A percentile compares a stretch with the other conserved stretches of the same genome.
Conservation (phyloP, 2,329 filamentous ascomycete species). For the Onygenales sp. region DNA sequence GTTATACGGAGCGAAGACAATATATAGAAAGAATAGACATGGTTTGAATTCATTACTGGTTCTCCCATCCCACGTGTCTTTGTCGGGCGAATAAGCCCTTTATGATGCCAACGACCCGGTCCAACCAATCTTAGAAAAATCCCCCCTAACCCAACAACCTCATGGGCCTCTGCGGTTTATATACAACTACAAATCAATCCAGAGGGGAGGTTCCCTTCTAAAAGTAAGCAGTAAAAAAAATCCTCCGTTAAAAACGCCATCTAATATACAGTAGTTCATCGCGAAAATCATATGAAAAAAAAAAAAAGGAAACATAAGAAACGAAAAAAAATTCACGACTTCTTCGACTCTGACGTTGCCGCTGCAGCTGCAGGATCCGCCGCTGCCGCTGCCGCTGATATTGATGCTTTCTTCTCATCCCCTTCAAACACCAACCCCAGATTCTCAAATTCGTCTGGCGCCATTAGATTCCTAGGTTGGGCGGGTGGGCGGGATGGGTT, state of each 20-base stretch:
- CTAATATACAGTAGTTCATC: neutral
- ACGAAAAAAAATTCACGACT: neutral
- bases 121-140: no score
- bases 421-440: conserved; percentile 62
- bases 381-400: conserved; percentile 1
- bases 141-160: no score
- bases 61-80: no score
- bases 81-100: no score
- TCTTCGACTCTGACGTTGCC: neutral
- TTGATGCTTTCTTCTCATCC: conserved; percentile 13
- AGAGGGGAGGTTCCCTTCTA: no score
- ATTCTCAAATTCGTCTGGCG: conserved; percentile 88
- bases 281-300: neutral
- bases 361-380: conserved; percentile 2
- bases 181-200: no score
- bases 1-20: no score
- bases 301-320: neutral
- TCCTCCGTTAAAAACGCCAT: neutral
- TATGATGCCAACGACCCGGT: no score
- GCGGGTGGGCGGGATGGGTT: neutral
- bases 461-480: conserved; percentile 73
- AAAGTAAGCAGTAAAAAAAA: no score
- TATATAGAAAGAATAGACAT: no score
- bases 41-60: no score
- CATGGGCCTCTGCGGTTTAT: no score